Conservation (phyloP, 169 alveolate genomes). For the Plasmodium sp. region DNA sequence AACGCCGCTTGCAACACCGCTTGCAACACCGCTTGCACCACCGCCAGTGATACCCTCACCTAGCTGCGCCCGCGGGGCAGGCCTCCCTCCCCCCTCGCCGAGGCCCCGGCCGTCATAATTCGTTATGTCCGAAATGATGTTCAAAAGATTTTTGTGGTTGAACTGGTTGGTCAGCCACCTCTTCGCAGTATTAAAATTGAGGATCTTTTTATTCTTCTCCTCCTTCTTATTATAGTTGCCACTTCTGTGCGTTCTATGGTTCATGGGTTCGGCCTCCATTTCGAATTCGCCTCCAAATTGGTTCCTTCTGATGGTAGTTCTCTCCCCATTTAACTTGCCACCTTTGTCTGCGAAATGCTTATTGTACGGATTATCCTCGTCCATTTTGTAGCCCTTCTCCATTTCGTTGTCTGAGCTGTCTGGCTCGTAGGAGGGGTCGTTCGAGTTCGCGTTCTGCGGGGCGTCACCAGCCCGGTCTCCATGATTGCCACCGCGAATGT, state of each 20-base stretch:
- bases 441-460: not conserved
- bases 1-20: not conserved
- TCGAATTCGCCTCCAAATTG: slow-evolving; percentile 3
- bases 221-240: slow-evolving; percentile 22
- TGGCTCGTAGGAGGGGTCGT: not conserved
- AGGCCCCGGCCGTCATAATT: slow-evolving; percentile 15
- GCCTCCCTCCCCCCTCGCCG: not conserved
- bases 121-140: slow-evolving; percentile 67
- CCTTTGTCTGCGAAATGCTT: not conserved
- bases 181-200: slow-evolving; percentile 60
- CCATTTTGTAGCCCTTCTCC: not conserved
- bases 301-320: not conserved
- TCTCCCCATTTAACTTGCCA: not conserved
- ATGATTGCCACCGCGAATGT: not conserved
- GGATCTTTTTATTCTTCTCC: slow-evolving; percentile 53
- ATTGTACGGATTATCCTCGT: not conserved
- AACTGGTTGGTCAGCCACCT: slow-evolving; percentile 69
- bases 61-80: not conserved
- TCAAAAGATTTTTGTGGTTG: slow-evolving; percentile 55
- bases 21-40: not conserved
- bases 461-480: not conserved
- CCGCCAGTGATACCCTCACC: not conserved
- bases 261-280: not conserved
- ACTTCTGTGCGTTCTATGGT: not conserved
- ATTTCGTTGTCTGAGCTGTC: not conserved